Conservation (phyloP, 2,329 filamentous ascomycete genomes). For the Paraconiothyrium brasiliense region DNA sequence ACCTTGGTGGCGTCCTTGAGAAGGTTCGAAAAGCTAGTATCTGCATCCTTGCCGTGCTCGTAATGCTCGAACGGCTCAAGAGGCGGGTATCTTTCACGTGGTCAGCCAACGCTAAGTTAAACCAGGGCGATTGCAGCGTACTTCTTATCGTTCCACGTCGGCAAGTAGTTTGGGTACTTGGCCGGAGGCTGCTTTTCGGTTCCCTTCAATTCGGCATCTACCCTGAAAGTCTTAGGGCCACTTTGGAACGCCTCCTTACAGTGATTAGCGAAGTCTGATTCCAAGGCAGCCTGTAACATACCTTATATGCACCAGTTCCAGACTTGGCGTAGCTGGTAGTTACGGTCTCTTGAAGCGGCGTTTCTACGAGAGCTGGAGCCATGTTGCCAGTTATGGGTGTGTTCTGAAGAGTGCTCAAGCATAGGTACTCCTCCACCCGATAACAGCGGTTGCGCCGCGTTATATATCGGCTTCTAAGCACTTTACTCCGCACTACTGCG, state of each 20-base stretch:
- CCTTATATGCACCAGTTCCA: slow-evolving; percentile 45
- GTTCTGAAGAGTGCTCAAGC: not conserved
- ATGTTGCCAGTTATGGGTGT: slow-evolving; percentile 33
- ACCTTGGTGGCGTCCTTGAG: slow-evolving; percentile 63
- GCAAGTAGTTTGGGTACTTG: slow-evolving; percentile 77
- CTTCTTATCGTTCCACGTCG: slow-evolving; percentile 70
- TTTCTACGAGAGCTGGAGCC: slow-evolving; percentile 57
- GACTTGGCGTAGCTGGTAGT: slow-evolving; percentile 36
- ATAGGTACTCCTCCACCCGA: not conserved
- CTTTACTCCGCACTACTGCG: not conserved
- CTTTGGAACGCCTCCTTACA: slow-evolving; percentile 55
- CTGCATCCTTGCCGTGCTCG: slow-evolving; percentile 80
- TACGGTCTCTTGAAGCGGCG: slow-evolving; percentile 31
- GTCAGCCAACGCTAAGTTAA: slow-evolving; percentile 13
- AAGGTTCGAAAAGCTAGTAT: slow-evolving; percentile 74
- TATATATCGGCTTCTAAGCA: slow-evolving; percentile 2
- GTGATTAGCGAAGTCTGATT: slow-evolving; percentile 5
- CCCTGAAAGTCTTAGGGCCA: slow-evolving; percentile 55
- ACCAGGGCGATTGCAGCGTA: slow-evolving; percentile 9
- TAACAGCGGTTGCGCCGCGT: not conserved
- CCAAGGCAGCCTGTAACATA: not conserved
- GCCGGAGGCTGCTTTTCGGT: slow-evolving; percentile 63
- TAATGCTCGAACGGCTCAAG: slow-evolving; percentile 75
- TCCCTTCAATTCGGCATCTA: slow-evolving; percentile 64
- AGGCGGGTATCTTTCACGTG: slow-evolving; percentile 64